A percentile compares a stretch with the other conserved stretches of the same genome.
Conservation (phyloP, 75 land plant species). For the Sequoiadendron giganteum region DNA sequence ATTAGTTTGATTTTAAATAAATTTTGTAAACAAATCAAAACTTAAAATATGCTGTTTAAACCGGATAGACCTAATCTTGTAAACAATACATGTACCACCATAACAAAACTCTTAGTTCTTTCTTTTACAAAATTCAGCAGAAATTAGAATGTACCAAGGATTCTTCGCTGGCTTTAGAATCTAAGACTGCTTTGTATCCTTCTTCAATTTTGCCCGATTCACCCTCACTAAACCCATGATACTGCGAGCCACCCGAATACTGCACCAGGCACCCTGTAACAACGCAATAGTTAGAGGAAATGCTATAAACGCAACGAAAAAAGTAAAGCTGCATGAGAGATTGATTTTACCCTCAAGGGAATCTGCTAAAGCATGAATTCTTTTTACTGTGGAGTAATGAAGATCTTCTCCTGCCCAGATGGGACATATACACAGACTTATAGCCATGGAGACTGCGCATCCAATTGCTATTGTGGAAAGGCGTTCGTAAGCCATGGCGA, state of each 20-base stretch:
- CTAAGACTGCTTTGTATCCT: constrained; percentile 44
- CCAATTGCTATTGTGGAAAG: constrained; percentile 46
- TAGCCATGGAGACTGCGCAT: constrained; percentile 31
- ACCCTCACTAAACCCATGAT: not conserved
- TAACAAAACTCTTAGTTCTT: not conserved
- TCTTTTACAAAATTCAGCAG: no score
- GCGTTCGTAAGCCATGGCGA: constrained; percentile 34
- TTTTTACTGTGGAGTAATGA: constrained; percentile 32
- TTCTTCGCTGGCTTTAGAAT: constrained; percentile 49
- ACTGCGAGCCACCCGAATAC: not conserved
- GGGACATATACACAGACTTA: constrained; percentile 45
- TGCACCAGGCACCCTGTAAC: not conserved
- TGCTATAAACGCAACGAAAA: not conserved
- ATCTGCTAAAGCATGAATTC: constrained; percentile 30
- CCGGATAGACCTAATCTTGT: no score
- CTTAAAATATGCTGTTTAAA: no score
- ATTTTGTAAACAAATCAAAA: no score
- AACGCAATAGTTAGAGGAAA: not conserved
- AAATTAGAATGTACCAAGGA: not conserved
- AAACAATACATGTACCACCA: not conserved
- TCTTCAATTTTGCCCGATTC: not conserved
- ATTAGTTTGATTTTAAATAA: no score
- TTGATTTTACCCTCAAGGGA: constrained; percentile 32
- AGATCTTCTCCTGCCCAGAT: constrained; percentile 71
- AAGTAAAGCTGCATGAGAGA: not conserved